Base-by-base conservation (phyloP, 176 grass and related monocot genomes). In the Paspalum vaginatum region DNA sequence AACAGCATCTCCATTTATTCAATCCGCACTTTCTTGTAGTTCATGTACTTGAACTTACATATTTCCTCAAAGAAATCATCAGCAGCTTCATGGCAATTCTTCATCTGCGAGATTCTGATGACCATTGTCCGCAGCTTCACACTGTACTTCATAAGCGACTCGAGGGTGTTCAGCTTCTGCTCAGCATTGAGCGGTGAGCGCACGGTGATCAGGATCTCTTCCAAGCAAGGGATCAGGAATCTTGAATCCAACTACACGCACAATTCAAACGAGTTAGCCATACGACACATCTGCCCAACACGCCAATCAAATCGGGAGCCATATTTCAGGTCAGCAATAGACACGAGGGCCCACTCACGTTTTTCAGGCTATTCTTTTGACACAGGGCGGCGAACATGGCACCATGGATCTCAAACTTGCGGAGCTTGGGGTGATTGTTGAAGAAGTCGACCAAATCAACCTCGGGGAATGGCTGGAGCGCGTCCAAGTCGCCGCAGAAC, bases 51-150 rank as follows among this genome's bases (percentile, higher is more conserved):
- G 68, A 99, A 95, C 83, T 93, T 99, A 86, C 92, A 99, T 84
- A 99, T 90, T 79, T 95, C 96, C 72, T 99, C 93, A 62, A 99
- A 99, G 79, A 99, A 99, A 65, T 99, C 96, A 65, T 95, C 92
- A 77, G 92, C 92, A 14, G 90, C 82, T 18, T 91, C 92, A 88
- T 99, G 88, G 81, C 86, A 95, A 71, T 95, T 99, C 81, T 99
- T 99, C 96, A 99, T 99, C 84, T 99, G 96, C 15, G 96, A 95
- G 76, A 99, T 89, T 61, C 96, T 88, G 79, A 99, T 89, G 37
- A 94, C 81, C 96, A 99, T 95, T 22, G 25, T 69, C 44, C 53
- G 76, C 84, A 99, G 72, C 66, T 79, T 95, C 50, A 68, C 86
- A 50, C 90, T 90, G 69, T 88, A 89, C 39, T 81, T 93, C 22